phyloP scores from a whole-genome alignment of 2,329 filamentous ascomycete genomes.

The Coniochaeta pulveracea region DNA sequence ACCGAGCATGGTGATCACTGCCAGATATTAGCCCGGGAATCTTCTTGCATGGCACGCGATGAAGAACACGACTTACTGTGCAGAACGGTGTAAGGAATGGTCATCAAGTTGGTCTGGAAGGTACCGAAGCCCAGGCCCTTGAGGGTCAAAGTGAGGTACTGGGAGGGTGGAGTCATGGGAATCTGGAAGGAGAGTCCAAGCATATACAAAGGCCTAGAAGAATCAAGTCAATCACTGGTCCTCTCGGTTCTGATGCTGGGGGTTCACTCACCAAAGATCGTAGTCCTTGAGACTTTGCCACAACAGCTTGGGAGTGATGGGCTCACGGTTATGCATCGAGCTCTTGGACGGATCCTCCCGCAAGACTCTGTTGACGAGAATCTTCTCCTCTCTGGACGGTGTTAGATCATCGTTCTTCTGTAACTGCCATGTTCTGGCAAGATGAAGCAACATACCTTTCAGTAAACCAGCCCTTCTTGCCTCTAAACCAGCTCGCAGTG shows the following conservation, averaged over 20 bases:
- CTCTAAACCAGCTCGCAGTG: conserved; percentile 40
- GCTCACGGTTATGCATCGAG: conserved; percentile 49
- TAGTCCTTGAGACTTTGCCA: conserved; percentile 36
- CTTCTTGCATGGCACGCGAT: background rate
- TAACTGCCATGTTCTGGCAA: background rate
- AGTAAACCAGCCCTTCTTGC: conserved; percentile 47
- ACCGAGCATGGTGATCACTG: conserved; percentile 23
- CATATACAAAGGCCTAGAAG: conserved; percentile 33
- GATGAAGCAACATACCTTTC: conserved; percentile 23
- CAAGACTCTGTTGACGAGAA: conserved; percentile 46
- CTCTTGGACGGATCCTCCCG: conserved; percentile 50
- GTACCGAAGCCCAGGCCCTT: conserved; percentile 45
- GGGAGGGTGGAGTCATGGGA: conserved; percentile 33
- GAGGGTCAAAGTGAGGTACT: conserved; percentile 49
- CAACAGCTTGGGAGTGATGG: conserved; percentile 35
- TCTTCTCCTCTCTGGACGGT: conserved; percentile 35
- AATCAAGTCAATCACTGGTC: background rate
- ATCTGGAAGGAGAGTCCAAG: conserved; percentile 43
- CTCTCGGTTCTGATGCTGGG: background rate
- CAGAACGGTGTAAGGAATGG: conserved; percentile 38
- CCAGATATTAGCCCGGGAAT: background rate
- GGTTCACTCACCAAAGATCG: conserved; percentile 10
- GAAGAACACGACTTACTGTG: conserved; percentile 14
- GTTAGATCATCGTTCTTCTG: background rate
- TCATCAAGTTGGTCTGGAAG: conserved; percentile 51